Conservation (phyloP, 1,139 yeast species). For the Taphrina pruni region DNA sequence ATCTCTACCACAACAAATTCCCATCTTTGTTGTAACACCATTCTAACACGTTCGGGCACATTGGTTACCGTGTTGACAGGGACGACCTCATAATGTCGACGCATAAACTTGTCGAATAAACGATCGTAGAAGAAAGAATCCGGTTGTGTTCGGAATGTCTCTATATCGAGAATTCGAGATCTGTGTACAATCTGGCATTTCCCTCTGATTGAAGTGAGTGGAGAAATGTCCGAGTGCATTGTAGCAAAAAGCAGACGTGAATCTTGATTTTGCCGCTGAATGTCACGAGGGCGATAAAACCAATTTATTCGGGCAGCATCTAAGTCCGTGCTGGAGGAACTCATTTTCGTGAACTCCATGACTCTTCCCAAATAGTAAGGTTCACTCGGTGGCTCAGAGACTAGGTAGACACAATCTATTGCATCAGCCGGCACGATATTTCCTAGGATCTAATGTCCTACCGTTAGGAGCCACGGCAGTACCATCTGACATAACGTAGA, state of each 20-base stretch:
- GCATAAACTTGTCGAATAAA: slow-evolving; percentile 84
- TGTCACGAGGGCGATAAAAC: slow-evolving; percentile 90
- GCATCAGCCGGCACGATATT: not conserved
- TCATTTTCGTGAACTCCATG: slow-evolving; percentile 65
- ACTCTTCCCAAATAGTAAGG: slow-evolving; percentile 89
- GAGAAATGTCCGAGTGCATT: slow-evolving; percentile 85
- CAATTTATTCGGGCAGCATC: slow-evolving; percentile 79
- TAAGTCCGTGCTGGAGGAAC: slow-evolving; percentile 56
- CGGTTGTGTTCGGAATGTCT: slow-evolving; percentile 63
- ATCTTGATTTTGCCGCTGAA: slow-evolving; percentile 69
- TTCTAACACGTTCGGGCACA: slow-evolving; percentile 65
- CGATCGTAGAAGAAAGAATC: slow-evolving; percentile 84
- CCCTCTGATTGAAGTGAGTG: slow-evolving; percentile 77
- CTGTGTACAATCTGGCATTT: slow-evolving; percentile 70
- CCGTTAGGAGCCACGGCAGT: slow-evolving; percentile 2
- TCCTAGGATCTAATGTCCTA: not conserved
- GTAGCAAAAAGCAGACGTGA: slow-evolving; percentile 81
- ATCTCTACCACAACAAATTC: slow-evolving; percentile 77
- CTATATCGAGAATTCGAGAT: slow-evolving; percentile 67
- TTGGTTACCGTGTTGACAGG: slow-evolving; percentile 64
- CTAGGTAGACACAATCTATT: slow-evolving; percentile 75
- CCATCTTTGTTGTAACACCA: slow-evolving; percentile 70
- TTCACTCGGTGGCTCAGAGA: slow-evolving; percentile 93
- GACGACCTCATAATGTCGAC: slow-evolving; percentile 78
- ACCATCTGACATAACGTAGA: slow-evolving; percentile 11